These are phyloP conservation scores for Podaxis carcinomalis DNA, from an alignment of 768 basidiomycete genomes.

Conservation along the genomic window DNA sequence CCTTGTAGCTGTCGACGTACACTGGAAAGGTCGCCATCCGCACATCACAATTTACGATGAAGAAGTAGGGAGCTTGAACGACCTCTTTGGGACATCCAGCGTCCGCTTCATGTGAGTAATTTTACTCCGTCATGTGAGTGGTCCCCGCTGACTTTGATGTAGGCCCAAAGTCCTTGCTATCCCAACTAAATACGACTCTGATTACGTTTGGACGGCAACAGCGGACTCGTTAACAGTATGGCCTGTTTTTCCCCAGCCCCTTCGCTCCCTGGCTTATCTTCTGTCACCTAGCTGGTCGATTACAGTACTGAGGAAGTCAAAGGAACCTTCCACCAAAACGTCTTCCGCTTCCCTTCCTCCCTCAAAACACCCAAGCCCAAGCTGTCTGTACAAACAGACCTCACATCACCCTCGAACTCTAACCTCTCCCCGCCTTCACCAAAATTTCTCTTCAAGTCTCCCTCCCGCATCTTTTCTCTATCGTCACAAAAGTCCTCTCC, in stretches of 20 bases:
- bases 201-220: conserved; percentile 58
- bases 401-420: not conserved
- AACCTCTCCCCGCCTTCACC: conserved; percentile 5
- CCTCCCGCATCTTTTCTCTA: conserved; percentile 11
- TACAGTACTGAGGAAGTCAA: conserved; percentile 44
- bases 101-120: conserved; percentile 48
- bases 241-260: not conserved
- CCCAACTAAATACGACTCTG: conserved; percentile 59
- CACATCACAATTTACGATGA: conserved; percentile 48
- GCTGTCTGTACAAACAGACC: conserved; percentile 14
- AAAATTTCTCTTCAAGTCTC: conserved; percentile 15
- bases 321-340: conserved; percentile 49
- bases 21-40: conserved; percentile 51
- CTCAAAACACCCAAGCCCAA: conserved; percentile 23
- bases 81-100: conserved; percentile 54
- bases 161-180: conserved; percentile 59
- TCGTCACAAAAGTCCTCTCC: conserved; percentile 16
- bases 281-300: conserved; percentile 41
- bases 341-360: conserved; percentile 36
- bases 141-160: conserved; percentile 7
- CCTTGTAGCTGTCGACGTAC: conserved; percentile 38
- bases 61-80: conserved; percentile 44
- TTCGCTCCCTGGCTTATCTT: conserved; percentile 5
- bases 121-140: not conserved
- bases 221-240: conserved; percentile 47